Conservation (phyloP, 2,329 filamentous ascomycete species). For the Ilyonectria destructans region DNA sequence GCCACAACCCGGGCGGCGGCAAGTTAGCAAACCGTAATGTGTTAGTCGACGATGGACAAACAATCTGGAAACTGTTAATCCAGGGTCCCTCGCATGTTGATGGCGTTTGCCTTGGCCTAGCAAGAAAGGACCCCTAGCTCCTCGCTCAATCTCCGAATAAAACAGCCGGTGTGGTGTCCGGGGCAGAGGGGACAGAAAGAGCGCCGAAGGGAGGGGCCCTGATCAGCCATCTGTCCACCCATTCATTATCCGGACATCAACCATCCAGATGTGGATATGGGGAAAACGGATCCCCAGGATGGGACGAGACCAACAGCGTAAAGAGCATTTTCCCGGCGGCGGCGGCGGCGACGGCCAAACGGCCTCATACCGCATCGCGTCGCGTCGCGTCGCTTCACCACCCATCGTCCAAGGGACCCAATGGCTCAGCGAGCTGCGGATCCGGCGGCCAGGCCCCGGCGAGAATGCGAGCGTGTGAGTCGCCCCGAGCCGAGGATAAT, state of each 20-base stretch:
- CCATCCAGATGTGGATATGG: conserved; percentile 24
- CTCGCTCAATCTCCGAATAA: conserved; percentile 32
- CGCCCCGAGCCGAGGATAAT: conserved; percentile 14
- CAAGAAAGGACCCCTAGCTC: conserved; percentile 13
- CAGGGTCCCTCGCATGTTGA: conserved; percentile 6
- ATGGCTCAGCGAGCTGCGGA: conserved; percentile 24
- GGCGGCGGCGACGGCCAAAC: conserved; percentile 24
- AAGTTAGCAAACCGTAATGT: conserved; percentile 25
- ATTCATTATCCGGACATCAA: conserved; percentile 24
- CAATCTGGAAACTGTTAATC: conserved; percentile 1
- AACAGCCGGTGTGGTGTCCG: conserved; percentile 29
- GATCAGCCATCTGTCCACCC: conserved; percentile 8
- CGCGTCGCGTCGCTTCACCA: conserved; percentile 21
- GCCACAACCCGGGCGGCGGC: conserved; percentile 15
- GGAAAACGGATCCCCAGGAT: conserved; percentile 28
- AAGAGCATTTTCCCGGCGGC: conserved; percentile 38
- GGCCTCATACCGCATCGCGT: conserved; percentile 32
- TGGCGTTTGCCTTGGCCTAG: neutral
- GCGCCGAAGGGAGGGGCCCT: neutral
- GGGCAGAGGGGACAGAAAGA: conserved; percentile 3
- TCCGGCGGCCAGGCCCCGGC: conserved; percentile 14
- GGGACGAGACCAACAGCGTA: conserved; percentile 17
- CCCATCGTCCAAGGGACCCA: conserved; percentile 14
- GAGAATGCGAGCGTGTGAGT: neutral
- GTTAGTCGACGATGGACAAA: conserved; percentile 18